These are phyloP conservation scores for Neodidymelliopsis sp. DNA, from an alignment of 2,329 filamentous ascomycete species.

Conservation along the genomic window DNA sequence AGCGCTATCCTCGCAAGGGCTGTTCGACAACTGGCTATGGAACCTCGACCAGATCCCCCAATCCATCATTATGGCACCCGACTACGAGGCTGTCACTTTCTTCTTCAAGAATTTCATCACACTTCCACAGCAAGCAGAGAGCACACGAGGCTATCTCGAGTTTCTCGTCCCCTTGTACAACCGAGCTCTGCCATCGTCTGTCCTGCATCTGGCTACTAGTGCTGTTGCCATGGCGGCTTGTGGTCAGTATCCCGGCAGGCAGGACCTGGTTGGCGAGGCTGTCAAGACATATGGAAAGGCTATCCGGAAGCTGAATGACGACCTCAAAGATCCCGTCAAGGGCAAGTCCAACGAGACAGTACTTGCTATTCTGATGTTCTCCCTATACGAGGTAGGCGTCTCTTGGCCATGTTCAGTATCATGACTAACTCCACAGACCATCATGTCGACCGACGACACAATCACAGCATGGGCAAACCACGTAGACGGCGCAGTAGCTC, in stretches of 20 bases:
- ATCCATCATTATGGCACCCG: slow-evolving; percentile 40
- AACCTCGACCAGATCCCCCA: slow-evolving; percentile 39
- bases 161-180: slow-evolving; percentile 50
- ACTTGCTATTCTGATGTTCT: slow-evolving; percentile 51
- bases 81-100: slow-evolving; percentile 50
- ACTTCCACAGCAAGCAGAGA: slow-evolving; percentile 48
- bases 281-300: slow-evolving; percentile 49
- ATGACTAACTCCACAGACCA: slow-evolving; percentile 33
- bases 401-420: background rate
- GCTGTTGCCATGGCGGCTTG: slow-evolving; percentile 50
- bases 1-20: slow-evolving; percentile 19
- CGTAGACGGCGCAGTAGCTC: slow-evolving; percentile 51
- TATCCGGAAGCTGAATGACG: slow-evolving; percentile 46
- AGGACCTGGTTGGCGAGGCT: slow-evolving; percentile 44
- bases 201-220: slow-evolving; percentile 51
- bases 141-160: slow-evolving; percentile 49
- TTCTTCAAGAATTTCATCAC: slow-evolving; percentile 53
- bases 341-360: slow-evolving; percentile 50
- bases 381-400: slow-evolving; percentile 51
- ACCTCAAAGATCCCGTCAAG: slow-evolving; percentile 45
- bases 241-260: slow-evolving; percentile 49
- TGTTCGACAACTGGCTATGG: slow-evolving; percentile 42
- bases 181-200: slow-evolving; percentile 41
- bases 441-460: slow-evolving; percentile 48
- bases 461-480: slow-evolving; percentile 51